A percentile compares a stretch with the other conserved stretches of the same genome.
Evolutionary conservation across 106 monocot genomes (phyloP).

Genomic region (Dendrobium catenatum): DNA sequence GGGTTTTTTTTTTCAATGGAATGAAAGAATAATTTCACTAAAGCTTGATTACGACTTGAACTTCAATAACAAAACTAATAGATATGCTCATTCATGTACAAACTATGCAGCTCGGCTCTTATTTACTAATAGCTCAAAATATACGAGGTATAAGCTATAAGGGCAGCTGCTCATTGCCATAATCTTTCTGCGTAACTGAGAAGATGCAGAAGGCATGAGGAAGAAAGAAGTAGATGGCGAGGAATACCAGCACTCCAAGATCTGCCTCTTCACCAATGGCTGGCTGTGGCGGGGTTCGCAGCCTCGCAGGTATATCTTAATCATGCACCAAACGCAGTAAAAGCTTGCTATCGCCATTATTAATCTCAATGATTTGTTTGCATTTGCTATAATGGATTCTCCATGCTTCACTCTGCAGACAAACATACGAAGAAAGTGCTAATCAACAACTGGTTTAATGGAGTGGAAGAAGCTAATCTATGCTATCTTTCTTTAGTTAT

Average conservation of each 20-base stretch:
- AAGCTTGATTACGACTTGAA: no score
- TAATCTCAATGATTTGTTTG: constrained; percentile 45
- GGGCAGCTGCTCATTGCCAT: constrained; percentile 2
- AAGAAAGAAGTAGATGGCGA: constrained; percentile 70
- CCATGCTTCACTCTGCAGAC: constrained; percentile 48
- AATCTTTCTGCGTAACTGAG: constrained; percentile 47
- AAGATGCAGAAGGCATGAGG: constrained; percentile 63
- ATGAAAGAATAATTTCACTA: no score
- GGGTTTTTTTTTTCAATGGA: no score
- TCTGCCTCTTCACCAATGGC: constrained; percentile 92
- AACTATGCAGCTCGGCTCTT: no score
- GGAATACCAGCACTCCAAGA: constrained; percentile 79
- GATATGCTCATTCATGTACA: no score
- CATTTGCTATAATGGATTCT: constrained; percentile 36
- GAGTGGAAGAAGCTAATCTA: no score
- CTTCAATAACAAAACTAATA: no score
- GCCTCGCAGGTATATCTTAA: constrained; percentile 37
- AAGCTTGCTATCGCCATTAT: constrained; percentile 36
- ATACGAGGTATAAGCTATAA: neutral
- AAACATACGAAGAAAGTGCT: neutral
- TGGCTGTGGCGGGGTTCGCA: constrained; percentile 67
- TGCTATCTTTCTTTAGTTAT: no score
- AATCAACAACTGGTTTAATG: no score
- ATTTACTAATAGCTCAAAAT: no score
- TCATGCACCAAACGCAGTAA: constrained; percentile 75